phyloP scores from a whole-genome alignment of 2,329 filamentous ascomycete species.

The Xylariales sp. region DNA sequence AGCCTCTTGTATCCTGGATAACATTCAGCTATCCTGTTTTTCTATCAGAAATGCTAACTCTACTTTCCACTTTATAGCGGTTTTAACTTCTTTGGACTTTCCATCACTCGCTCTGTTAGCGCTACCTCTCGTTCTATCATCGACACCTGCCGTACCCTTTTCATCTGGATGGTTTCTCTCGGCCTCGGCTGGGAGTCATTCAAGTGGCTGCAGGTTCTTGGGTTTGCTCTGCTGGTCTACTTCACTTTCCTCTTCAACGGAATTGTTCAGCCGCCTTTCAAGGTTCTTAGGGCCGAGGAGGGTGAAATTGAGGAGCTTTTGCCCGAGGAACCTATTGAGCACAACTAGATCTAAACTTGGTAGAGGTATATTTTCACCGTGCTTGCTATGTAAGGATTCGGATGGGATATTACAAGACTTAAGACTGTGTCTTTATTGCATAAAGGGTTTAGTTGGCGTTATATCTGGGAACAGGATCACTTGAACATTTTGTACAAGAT shows the following conservation, averaged over 20 bases:
- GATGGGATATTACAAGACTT: no score
- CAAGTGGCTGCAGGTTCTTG: conserved; percentile 91
- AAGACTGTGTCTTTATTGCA: no score
- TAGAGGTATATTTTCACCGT: no score
- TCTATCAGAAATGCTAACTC: no score
- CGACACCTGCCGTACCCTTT: conserved; percentile 93
- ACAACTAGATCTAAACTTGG: conserved; percentile 34
- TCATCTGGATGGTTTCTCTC: conserved; percentile 95
- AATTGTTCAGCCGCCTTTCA: conserved; percentile 77
- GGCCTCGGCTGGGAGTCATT: conserved; percentile 95
- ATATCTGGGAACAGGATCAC: no score
- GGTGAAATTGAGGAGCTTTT: conserved; percentile 60
- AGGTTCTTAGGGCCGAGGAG: conserved; percentile 52
- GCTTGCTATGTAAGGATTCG: no score
- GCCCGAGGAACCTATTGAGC: conserved; percentile 81
- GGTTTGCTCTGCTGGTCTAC: conserved; percentile 87
- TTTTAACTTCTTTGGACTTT: conserved; percentile 98
- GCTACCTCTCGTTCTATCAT: conserved; percentile 94
- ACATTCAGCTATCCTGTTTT: no score
- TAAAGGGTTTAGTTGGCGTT: no score
- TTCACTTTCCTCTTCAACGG: conserved; percentile 97
- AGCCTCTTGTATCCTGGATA: no score
- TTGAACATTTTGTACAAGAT: no score
- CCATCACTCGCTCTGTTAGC: conserved; percentile 82
- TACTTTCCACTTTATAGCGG: conserved; percentile 60